Evolutionary conservation across 23 red algal species (phyloP).

Genomic region (Gracilaria caudata): DNA sequence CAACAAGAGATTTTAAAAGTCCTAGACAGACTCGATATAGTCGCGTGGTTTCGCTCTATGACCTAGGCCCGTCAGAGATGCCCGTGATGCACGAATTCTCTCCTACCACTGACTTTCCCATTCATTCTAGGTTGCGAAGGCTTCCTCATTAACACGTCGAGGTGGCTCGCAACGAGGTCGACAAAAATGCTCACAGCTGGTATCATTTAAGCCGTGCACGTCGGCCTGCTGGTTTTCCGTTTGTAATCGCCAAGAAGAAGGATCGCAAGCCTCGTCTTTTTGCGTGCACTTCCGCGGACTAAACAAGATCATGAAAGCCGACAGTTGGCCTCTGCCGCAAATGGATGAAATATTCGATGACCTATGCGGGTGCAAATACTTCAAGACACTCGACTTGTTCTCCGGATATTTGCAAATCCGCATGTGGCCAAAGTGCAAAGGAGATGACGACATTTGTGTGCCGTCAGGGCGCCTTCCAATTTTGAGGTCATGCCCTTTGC

Average conservation of each 20-base stretch:
- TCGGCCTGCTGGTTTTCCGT: not conserved
- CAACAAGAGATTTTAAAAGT: not conserved
- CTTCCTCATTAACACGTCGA: not conserved
- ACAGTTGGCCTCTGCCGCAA: not conserved
- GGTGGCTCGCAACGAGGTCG: not conserved
- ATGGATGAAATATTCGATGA: conserved; percentile 11
- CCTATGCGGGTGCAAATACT: not conserved
- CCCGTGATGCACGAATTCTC: conserved; percentile 1
- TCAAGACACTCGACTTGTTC: not conserved
- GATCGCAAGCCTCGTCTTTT: not conserved
- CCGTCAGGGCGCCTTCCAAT: not conserved
- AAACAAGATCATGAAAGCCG: conserved; percentile 4
- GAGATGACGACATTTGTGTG: not conserved
- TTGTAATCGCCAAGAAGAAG: not conserved
- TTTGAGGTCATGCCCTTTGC: conserved; percentile 12
- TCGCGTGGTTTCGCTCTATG: not conserved
- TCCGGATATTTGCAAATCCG: not conserved
- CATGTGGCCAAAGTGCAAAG: not conserved
- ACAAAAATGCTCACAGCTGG: not conserved
- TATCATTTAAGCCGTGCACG: not conserved
- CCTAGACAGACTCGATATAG: not conserved
- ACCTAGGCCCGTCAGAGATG: not conserved
- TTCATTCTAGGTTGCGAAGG: not conserved
- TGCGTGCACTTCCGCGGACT: not conserved
- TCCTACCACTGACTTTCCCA: not conserved